Conservation (phyloP, 129 eudicot species). For the sunflower (Helianthus annuus) region HanXRQr2.0-SUNRISE NC_035441.2:34859543-34860042, state of each 20-base stretch:
- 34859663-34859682: constrained; percentile 75
- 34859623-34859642: constrained; percentile 89
- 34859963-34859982: no score
- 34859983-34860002: no score
- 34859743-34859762: constrained; percentile 35
- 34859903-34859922: no score
- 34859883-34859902: no score
- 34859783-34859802: background rate
- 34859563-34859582: background rate
- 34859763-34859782: background rate
- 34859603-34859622: constrained; percentile 92
- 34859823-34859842: no score
- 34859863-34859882: no score
- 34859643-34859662: constrained; percentile 70
- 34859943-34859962: no score
- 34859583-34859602: constrained; percentile 55
- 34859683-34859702: constrained; percentile 70
- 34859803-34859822: no score
- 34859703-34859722: constrained; percentile 92
- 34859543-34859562: background rate
- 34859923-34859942: no score
- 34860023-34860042: no score
- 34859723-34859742: constrained; percentile 91
- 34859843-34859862: no score
- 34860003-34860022: no score